Evolutionary conservation across 208 protist species (phyloP).

Genomic region (Leishmania guyanensis): DNA sequence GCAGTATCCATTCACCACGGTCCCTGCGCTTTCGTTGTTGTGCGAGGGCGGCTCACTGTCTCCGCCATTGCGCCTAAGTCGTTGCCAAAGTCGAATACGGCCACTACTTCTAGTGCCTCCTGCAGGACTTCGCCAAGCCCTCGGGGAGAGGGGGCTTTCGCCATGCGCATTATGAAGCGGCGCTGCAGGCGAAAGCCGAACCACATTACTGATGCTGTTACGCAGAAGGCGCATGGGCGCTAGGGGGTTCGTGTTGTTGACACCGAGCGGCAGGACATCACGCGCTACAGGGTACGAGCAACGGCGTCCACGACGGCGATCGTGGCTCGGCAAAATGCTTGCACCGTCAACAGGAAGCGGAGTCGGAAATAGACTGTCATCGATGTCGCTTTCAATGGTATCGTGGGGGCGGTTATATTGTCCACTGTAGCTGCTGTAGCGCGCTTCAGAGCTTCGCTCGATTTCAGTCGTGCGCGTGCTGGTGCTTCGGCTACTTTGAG

Average conservation of each 20-base stretch:
- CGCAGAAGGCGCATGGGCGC: not conserved
- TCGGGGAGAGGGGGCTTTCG: not conserved
- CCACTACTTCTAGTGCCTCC: not conserved
- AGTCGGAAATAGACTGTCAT: not conserved
- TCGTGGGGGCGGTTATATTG: not conserved
- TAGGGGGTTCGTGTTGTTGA: not conserved
- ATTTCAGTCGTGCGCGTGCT: not conserved
- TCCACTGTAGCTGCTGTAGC: not conserved
- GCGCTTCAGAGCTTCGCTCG: not conserved
- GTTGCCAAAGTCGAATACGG: not conserved
- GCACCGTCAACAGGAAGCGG: not conserved
- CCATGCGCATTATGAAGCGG: not conserved
- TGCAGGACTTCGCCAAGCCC: not conserved
- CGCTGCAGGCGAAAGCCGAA: not conserved
- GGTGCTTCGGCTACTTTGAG: not conserved
- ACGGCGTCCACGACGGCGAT: not conserved
- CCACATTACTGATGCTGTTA: not conserved
- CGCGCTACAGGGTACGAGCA: not conserved
- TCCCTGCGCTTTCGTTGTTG: not conserved
- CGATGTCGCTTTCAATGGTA: not conserved
- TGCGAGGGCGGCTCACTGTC: not conserved
- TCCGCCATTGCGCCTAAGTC: not conserved
- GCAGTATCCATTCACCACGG: conserved; percentile 12
- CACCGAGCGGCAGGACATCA: not conserved
- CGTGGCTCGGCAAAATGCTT: too few relatives aligned